Evolutionary conservation across 495 filamentous ascomycete species (phyloP).

Genomic region (Hypoxylon trugodes): DNA sequence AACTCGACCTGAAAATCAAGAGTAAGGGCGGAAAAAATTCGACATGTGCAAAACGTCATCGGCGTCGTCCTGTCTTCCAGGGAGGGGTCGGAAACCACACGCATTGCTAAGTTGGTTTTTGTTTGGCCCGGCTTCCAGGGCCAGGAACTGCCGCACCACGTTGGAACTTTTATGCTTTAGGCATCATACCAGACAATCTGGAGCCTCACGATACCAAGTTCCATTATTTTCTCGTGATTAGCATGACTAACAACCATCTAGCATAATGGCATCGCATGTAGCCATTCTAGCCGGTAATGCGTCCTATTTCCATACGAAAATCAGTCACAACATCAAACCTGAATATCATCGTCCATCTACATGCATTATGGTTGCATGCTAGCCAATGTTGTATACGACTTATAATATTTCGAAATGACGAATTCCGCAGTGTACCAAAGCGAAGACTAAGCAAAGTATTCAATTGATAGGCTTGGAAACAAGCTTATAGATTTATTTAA

Average conservation of each 20-base stretch:
- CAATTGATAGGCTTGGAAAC: too few relatives aligned
- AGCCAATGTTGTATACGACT: background rate
- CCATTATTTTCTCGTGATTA: background rate
- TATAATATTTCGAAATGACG: background rate
- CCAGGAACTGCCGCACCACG: constrained; percentile 12
- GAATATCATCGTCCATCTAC: background rate
- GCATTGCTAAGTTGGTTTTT: constrained; percentile 26
- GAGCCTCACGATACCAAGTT: constrained; percentile 19
- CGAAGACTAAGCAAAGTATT: too few relatives aligned
- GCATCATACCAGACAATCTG: constrained; percentile 1
- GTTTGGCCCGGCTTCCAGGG: constrained; percentile 10
- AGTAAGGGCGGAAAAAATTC: background rate
- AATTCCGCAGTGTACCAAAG: background rate
- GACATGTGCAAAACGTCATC: constrained; percentile 27
- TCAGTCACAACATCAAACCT: constrained; percentile 14
- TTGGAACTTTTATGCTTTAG: constrained; percentile 2
- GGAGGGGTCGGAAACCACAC: constrained; percentile 17
- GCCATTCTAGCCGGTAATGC: constrained; percentile 16
- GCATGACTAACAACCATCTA: background rate
- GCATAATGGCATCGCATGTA: background rate
- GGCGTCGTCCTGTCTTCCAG: background rate
- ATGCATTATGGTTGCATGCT: background rate
- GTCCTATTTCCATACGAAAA: constrained; percentile 3
- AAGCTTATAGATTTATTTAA: background rate
- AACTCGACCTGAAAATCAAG: constrained; percentile 24